phyloP scores from a whole-genome alignment of 2,329 filamentous ascomycete species.

The Fusarium solani-melongenae region DNA sequence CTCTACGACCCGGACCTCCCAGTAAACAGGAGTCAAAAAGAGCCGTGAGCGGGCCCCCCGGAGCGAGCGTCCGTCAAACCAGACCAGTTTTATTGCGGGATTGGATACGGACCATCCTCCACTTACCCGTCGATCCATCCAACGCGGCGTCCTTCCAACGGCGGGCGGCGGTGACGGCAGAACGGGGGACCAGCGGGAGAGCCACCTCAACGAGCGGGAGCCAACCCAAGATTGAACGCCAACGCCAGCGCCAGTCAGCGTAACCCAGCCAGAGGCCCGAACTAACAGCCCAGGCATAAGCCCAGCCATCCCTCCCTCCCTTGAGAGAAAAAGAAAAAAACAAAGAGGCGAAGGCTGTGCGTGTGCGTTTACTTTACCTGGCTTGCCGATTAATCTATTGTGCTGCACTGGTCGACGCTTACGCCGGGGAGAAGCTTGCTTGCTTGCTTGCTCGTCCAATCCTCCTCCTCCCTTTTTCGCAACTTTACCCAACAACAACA shows the following conservation, averaged over 20 bases:
- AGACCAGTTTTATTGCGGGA: slow-evolving; percentile 1
- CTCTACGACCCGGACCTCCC: background rate
- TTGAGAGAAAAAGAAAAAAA: slow-evolving; percentile 8
- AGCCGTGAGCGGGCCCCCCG: slow-evolving; percentile 1
- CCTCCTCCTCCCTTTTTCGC: slow-evolving; percentile 9
- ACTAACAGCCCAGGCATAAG: slow-evolving; percentile 11
- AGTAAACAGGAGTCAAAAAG: background rate
- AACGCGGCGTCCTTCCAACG: background rate
- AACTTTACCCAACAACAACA: slow-evolving; percentile 15
- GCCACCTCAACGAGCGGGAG: slow-evolving; percentile 14
- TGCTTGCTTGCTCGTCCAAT: background rate
- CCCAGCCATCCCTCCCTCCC: slow-evolving; percentile 20
- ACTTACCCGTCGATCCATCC: slow-evolving; percentile 9
- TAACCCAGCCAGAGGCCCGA: background rate
- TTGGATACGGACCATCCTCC: background rate
- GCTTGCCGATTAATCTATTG: background rate
- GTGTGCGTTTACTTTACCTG: slow-evolving; percentile 9
- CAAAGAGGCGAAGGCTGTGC: slow-evolving; percentile 1
- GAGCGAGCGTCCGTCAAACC: background rate
- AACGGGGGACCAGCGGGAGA: slow-evolving; percentile 25
- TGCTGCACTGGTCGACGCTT: slow-evolving; percentile 4
- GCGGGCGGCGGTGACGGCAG: slow-evolving; percentile 25
- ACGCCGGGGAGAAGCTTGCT: background rate
- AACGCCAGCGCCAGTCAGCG: slow-evolving; percentile 2
- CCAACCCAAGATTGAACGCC: slow-evolving; percentile 2